Percentiles rank a stretch among this genome's conserved stretches.
phyloP scores from a whole-genome alignment of 2,329 filamentous ascomycete genomes.

The Beauveria medogensis region DNA sequence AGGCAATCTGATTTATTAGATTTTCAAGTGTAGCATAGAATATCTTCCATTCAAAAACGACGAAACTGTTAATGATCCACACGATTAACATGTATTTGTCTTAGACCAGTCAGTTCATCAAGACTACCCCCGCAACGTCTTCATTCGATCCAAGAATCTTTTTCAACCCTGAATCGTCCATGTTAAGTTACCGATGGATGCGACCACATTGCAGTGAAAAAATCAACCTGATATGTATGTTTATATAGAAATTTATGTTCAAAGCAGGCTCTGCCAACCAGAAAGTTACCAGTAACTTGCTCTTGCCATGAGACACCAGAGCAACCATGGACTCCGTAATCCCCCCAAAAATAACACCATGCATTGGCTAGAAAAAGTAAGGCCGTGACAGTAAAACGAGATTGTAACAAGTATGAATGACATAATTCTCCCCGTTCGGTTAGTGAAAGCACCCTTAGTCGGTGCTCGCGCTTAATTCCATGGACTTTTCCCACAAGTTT shows the following conservation, averaged over 20 bases:
- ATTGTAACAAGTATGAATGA: neutral
- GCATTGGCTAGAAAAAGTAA: neutral
- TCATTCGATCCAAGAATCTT: too few species aligned
- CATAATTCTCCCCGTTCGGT: neutral
- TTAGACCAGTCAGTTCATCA: neutral
- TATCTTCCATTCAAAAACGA: neutral
- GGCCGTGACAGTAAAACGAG: neutral
- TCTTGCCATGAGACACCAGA: neutral
- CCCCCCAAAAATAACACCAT: neutral
- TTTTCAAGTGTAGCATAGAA: conserved; percentile 1
- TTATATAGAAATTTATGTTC: neutral
- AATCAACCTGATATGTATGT: neutral
- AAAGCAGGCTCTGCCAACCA: neutral
- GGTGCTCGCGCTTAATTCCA: conserved; percentile 47
- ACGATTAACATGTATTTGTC: neutral
- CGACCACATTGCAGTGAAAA: neutral
- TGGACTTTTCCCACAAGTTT: conserved; percentile 54
- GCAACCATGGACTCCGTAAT: neutral
- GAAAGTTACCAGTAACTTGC: neutral
- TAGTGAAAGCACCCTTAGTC: conserved; percentile 7
- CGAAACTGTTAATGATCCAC: neutral
- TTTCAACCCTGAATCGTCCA: too few species aligned
- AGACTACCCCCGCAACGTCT: neutral
- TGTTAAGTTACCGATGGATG: neutral
- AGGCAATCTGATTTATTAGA: conserved; percentile 4